Base-by-base conservation (phyloP, 1,139 yeast genomes). In the Taphrina communis region DNA sequence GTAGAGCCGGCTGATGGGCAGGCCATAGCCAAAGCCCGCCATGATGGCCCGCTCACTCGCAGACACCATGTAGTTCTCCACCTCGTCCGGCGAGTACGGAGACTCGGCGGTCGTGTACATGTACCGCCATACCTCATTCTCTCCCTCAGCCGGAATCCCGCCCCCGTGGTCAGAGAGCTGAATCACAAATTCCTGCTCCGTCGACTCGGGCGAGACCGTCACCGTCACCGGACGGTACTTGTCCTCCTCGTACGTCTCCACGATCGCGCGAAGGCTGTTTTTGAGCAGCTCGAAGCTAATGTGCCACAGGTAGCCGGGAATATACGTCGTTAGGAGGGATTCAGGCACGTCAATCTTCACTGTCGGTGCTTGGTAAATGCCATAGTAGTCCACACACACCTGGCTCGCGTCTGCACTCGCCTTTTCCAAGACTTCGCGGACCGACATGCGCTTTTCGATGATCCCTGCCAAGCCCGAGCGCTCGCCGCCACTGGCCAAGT, bases 121-220 rank as follows among this genome's bases (percentile, higher is more conserved):
- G 77, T 91, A 91, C 0, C 97, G 90, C 97, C 97, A 91, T 61
- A 91, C 90, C 72, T 89, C 82, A 1, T 96, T 95, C 31, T 90
- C 85, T 69, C 90, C 94, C 71, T 90, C 84, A 71, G 96, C 82
- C 3, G 97, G 90, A 71, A 92, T 90, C 41, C 97, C 97, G 48
- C 97, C 97, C 61, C 97, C 97, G 79, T 90, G 97, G 77, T 91
- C 97, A 53, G 93, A 88, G 71, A 91, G 88, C 78, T 91, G 91
- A 73, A 91, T 88, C 14, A 97, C 91, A 72, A 91, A 90, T 25
- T 58, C 62, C 39, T 38, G 12, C 76, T 91, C 97, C 76, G 92
- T 96, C 57, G 86, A 85, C 12, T 97, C 97, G 76, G 90, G 91
- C n/a, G 93, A 90, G 41, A 91, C 91, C 70, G 92, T 89, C 38